Evolutionary conservation across 371 early-diverging fungal genomes (phyloP).

Genomic region (Mortierella sp.): DNA sequence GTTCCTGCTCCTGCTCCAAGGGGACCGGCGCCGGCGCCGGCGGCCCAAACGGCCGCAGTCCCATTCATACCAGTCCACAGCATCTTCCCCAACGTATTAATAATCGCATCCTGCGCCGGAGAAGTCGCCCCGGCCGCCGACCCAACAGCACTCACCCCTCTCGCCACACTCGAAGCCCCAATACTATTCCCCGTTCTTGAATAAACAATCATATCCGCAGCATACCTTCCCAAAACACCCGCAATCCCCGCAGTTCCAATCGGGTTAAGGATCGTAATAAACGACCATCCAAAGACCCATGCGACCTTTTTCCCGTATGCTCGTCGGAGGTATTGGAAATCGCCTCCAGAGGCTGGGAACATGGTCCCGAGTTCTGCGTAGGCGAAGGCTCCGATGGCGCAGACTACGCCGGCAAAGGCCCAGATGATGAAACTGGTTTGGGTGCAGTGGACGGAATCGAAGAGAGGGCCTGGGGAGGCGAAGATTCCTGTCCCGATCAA

Average conservation of each 20-base stretch:
- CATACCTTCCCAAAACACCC: conserved; percentile 48
- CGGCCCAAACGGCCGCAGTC: neutral
- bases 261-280: conserved; percentile 51
- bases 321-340: conserved; percentile 49
- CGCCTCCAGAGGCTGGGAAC: conserved; percentile 56
- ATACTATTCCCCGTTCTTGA: conserved; percentile 34
- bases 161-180: neutral
- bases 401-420: conserved; percentile 54
- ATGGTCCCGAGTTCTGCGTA: conserved; percentile 58
- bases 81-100: neutral
- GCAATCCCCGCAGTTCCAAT: conserved; percentile 55
- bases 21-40: neutral
- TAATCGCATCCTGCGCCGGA: neutral
- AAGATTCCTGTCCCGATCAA: conserved; percentile 58
- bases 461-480: conserved; percentile 56
- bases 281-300: conserved; percentile 55
- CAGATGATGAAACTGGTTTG: conserved; percentile 57
- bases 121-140: conserved; percentile 4
- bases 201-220: conserved; percentile 50
- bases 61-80: neutral
- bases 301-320: conserved; percentile 51
- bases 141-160: neutral
- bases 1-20: neutral
- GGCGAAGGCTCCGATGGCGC: conserved; percentile 46
- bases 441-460: conserved; percentile 49